phyloP scores from a whole-genome alignment of 495 filamentous ascomycete genomes.

The Daldinia vernicosa region DNA sequence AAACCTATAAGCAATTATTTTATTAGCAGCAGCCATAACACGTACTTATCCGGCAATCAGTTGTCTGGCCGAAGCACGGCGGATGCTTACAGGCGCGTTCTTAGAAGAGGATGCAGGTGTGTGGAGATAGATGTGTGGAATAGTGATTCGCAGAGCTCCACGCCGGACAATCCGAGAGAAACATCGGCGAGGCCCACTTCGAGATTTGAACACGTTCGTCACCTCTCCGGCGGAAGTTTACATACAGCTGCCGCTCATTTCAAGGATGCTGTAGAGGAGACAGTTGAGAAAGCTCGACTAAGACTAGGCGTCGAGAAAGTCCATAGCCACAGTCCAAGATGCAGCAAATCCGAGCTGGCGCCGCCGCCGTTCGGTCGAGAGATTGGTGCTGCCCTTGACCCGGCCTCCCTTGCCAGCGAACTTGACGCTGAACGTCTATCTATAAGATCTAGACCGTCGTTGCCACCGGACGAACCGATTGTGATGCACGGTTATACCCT shows the following conservation, averaged over 20 bases:
- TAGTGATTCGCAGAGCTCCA: conserved; percentile 59
- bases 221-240: conserved; percentile 48
- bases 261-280: conserved; percentile 47
- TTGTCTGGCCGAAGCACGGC: conserved; percentile 80
- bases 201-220: conserved; percentile 44
- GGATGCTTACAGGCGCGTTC: conserved; percentile 76
- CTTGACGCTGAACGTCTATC: conserved; percentile 28
- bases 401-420: conserved; percentile 7
- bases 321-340: conserved; percentile 49
- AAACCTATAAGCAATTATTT: conserved; percentile 86
- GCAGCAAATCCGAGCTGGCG: conserved; percentile 44
- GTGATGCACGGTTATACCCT: conserved; percentile 88
- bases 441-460: conserved; percentile 41
- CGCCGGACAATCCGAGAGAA: conserved; percentile 30
- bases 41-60: conserved; percentile 91
- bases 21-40: conserved; percentile 93
- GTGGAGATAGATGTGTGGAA: conserved; percentile 98
- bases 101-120: conserved; percentile 82
- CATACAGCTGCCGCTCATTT: conserved; percentile 50
- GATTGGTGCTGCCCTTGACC: conserved; percentile 17
- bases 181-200: conserved; percentile 22
- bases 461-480: conserved; percentile 65
- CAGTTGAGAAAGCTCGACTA: conserved; percentile 43
- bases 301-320: conserved; percentile 42
- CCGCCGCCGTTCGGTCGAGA: conserved; percentile 26